These are phyloP conservation scores for Phlebiopsis flavidoalba DNA, from an alignment of 768 basidiomycete species.

Conservation along the genomic window DNA sequence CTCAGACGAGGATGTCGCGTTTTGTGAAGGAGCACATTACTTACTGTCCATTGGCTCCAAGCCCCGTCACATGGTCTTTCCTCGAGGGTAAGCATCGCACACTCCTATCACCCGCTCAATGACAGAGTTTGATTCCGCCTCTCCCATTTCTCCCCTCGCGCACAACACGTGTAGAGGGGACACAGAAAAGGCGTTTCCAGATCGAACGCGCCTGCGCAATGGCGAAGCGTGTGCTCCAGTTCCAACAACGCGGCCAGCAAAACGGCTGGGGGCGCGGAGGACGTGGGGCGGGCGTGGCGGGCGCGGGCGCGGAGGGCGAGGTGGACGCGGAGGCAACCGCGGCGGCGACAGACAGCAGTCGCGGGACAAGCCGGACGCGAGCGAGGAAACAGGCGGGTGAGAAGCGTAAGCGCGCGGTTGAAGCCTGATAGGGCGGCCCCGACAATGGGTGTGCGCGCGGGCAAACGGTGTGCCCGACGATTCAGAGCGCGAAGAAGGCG, in stretches of 20 bases:
- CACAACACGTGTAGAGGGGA: constrained; percentile 46
- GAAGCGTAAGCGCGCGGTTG: constrained; percentile 72
- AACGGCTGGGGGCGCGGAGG: constrained; percentile 42
- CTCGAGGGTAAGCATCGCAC: constrained; percentile 45
- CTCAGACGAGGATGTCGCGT: constrained; percentile 66
- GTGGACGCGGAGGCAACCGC: constrained; percentile 39
- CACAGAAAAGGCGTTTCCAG: constrained; percentile 64
- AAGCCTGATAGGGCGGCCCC: constrained; percentile 76
- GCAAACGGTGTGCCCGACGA: constrained; percentile 46
- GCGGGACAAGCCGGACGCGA: constrained; percentile 18
- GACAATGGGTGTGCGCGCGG: constrained; percentile 63
- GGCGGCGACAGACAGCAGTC: constrained; percentile 29
- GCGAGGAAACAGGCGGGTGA: constrained; percentile 42
- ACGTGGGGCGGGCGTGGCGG: constrained; percentile 18
- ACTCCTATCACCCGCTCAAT: not conserved
- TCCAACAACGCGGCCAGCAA: constrained; percentile 32
- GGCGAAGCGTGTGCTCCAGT: constrained; percentile 44
- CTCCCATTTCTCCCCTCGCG: not conserved
- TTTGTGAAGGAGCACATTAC: constrained; percentile 62
- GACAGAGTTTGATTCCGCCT: not conserved
- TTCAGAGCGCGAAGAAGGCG: constrained; percentile 35
- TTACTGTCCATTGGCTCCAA: constrained; percentile 53
- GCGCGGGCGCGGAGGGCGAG: constrained; percentile 19
- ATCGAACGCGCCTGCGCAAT: constrained; percentile 69
- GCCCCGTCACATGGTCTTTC: constrained; percentile 58